phyloP scores from a whole-genome alignment of 202 grass and related monocot species.

The Carex sylvatica region DNA sequence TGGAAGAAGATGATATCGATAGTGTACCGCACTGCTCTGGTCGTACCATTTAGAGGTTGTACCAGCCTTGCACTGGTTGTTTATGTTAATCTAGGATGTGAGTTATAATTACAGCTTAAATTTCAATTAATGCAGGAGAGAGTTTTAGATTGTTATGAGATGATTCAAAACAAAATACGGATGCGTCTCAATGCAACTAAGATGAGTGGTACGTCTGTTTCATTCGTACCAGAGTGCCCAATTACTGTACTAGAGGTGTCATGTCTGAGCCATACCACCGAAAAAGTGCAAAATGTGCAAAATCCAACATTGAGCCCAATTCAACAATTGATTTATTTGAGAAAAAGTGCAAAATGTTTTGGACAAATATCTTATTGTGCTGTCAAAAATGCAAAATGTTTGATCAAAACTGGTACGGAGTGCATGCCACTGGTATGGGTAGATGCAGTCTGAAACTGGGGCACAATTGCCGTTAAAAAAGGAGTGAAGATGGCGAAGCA shows the following conservation, averaged over 20 bases:
- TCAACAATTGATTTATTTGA: no score
- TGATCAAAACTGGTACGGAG: no score
- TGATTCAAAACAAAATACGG: constrained; percentile 68
- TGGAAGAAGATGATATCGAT: no score
- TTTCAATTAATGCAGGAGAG: constrained; percentile 53
- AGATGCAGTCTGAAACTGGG: no score
- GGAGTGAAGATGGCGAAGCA: no score
- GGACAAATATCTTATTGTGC: no score
- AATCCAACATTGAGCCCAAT: no score
- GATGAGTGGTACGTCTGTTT: constrained; percentile 42
- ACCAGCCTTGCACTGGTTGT: background rate
- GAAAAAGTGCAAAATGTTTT: no score
- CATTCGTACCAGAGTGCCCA: constrained; percentile 64
- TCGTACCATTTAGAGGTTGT: background rate
- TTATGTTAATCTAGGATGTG: background rate
- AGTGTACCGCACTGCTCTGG: background rate
- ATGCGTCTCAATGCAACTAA: constrained; percentile 46
- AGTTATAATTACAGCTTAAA: background rate
- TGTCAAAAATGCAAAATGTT: no score
- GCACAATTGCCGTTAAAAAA: no score
- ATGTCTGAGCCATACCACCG: constrained; percentile 79
- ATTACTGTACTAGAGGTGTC: constrained; percentile 66
- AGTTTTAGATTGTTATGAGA: constrained; percentile 66
- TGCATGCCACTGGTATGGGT: no score
- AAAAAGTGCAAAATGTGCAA: no score